Percentiles rank a stretch among this genome's conserved stretches.
Conservation (phyloP, 805 yeast genomes). For the Candida verbasci region DNA sequence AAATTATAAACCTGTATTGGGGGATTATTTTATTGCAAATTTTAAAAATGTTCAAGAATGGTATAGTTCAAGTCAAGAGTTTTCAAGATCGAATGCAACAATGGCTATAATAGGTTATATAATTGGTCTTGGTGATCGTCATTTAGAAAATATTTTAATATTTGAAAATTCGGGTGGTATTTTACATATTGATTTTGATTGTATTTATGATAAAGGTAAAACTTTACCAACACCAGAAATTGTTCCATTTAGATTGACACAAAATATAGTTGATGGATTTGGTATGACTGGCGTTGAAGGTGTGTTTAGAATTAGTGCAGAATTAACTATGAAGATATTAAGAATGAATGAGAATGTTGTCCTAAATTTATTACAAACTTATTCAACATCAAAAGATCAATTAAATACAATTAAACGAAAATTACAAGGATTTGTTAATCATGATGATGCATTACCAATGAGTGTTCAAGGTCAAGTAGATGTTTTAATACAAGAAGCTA, state of each 20-base stretch:
- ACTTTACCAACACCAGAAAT: conserved; percentile 78
- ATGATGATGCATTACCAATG: conserved; percentile 78
- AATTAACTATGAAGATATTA: conserved; percentile 69
- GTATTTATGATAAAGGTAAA: conserved; percentile 84
- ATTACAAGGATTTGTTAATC: conserved; percentile 74
- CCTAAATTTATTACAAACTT: conserved; percentile 78
- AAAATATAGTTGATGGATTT: conserved; percentile 89
- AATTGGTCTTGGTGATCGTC: conserved; percentile 93
- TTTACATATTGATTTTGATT: conserved; percentile 94
- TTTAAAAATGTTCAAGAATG: conserved; percentile 88
- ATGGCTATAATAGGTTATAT: conserved; percentile 97
- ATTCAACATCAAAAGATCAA: conserved; percentile 64
- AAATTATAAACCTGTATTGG: conserved; percentile 64
- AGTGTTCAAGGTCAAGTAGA: conserved; percentile 94
- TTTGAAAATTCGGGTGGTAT: conserved; percentile 72
- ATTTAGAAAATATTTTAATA: conserved; percentile 84
- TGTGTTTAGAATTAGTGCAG: conserved; percentile 77
- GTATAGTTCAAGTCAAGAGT: conserved; percentile 75
- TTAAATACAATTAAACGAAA: conserved; percentile 64
- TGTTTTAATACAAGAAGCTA: conserved; percentile 76
- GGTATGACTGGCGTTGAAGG: conserved; percentile 92
- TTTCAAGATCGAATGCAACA: conserved; percentile 79
- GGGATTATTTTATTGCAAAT: conserved; percentile 82
- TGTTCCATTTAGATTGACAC: conserved; percentile 88
- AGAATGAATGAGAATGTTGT: conserved; percentile 77